A percentile compares a stretch with the other conserved stretches of the same genome.
These are phyloP conservation scores for Tricholoma furcatifolium DNA, from an alignment of 768 basidiomycete species.

Conservation along the genomic window DNA sequence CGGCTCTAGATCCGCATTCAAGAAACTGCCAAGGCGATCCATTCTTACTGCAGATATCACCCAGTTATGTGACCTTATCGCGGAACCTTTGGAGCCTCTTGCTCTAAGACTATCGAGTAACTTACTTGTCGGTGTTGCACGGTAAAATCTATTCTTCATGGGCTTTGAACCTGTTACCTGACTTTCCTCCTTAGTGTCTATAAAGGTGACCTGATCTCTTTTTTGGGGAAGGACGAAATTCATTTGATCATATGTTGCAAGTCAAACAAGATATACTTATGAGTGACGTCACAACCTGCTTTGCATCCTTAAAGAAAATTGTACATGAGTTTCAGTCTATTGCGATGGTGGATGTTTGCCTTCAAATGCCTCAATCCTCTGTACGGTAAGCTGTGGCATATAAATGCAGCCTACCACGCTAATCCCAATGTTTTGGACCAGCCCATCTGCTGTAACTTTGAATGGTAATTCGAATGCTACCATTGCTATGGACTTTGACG, in stretches of 20 bases:
- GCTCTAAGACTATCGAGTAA: constrained; percentile 87
- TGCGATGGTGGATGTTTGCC: constrained; percentile 43
- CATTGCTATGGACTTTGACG: constrained; percentile 60
- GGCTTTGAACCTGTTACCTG: neutral
- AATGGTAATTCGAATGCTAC: constrained; percentile 47
- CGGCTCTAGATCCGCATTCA: constrained; percentile 84
- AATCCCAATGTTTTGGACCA: constrained; percentile 17
- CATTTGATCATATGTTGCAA: constrained; percentile 24
- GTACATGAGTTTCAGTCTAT: constrained; percentile 61
- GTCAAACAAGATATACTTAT: constrained; percentile 86
- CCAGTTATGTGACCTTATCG: constrained; percentile 77
- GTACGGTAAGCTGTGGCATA: constrained; percentile 46
- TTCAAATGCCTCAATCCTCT: constrained; percentile 71
- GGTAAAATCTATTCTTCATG: constrained; percentile 45
- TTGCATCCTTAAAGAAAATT: constrained; percentile 74
- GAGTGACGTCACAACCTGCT: constrained; percentile 77
- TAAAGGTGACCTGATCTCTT: constrained; percentile 43
- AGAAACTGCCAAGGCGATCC: constrained; percentile 77
- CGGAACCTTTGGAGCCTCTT: constrained; percentile 81
- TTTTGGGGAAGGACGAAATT: neutral
- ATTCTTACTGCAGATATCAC: constrained; percentile 84
- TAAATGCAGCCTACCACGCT: neutral
- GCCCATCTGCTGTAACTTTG: constrained; percentile 51
- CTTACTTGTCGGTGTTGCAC: constrained; percentile 84
- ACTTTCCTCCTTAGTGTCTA: constrained; percentile 31